phyloP scores from a whole-genome alignment of 202 grass and related monocot species.

The Musa balbisiana region DNA sequence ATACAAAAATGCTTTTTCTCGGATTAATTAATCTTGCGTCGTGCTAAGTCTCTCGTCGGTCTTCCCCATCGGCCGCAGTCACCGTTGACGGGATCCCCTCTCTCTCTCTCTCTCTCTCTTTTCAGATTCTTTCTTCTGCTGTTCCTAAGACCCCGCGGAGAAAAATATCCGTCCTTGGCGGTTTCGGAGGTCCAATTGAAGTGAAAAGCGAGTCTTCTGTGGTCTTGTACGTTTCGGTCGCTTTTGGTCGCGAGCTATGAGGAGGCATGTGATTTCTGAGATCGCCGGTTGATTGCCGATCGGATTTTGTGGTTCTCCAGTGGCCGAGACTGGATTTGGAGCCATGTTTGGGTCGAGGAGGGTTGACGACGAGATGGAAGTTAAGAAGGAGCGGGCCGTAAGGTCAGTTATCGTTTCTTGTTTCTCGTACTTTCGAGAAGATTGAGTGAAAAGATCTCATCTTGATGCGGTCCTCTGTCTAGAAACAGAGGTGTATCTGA shows the following conservation, averaged over 20 bases:
- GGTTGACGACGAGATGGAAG: constrained; percentile 17
- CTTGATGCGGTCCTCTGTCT: neutral
- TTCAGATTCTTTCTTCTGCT: neutral
- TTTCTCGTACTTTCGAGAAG: neutral
- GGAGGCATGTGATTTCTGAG: neutral
- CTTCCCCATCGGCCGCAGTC: neutral
- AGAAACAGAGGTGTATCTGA: too few relatives aligned
- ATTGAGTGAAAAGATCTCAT: neutral
- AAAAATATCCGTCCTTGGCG: neutral
- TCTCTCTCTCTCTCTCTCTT: neutral
- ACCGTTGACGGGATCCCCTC: neutral
- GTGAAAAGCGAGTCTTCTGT: neutral
- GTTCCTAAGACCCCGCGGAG: neutral
- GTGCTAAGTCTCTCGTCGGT: neutral
- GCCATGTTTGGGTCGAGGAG: constrained; percentile 18
- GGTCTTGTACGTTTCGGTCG: neutral
- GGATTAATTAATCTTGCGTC: too few relatives aligned
- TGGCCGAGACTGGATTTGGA: neutral
- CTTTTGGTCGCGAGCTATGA: neutral
- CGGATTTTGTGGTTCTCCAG: neutral
- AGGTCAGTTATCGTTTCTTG: constrained; percentile 5
- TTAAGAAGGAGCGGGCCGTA: neutral
- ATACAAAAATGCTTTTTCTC: too few relatives aligned
- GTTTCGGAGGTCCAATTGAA: neutral
- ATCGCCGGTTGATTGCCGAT: neutral